Base-by-base conservation (phyloP, 148 eudicot genomes). In the Tetragonia tetragonoides region DNA sequence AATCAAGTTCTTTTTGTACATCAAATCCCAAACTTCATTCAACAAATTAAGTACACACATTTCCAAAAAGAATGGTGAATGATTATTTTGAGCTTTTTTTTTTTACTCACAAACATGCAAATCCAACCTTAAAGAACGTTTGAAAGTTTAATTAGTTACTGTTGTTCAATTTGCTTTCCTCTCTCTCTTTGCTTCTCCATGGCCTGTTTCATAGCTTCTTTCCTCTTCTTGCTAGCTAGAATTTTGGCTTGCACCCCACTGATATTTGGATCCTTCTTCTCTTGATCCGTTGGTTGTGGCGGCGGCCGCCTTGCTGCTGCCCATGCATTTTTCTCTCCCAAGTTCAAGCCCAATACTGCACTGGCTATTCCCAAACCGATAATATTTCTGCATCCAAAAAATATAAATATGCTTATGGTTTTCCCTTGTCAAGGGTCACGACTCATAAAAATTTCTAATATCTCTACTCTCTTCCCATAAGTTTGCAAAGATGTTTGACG, bases 121-220 rank as follows among this genome's bases (percentile, higher is more conserved):
- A 56, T 18, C 17, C 20, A 56, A 18, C n/a, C 60, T 56, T 56
- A 56, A 56, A 3, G 15, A 53, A 14, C 5, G 57, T 53, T 53
- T 10, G 3, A 14, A 53, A 3, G 12, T 53, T 16, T 16, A 42
- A 10, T 42, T n/a, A 20, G 44, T 47, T 2, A 63, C 42, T 80
- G n/a, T 38, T 80, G 49, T 1, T 70, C 75, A 75, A 88, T 66
- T 66, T 72, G 53, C 79, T 87, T 91, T 21, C 97, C 97, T 59
- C 54, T 87, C 37, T 88, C 95, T 83, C 86, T 93, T 72, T 82
- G 85, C 81, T 86, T 84, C 7, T 90, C 90, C 73, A 87, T 77
- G 44, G 84, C 70, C 38, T 91, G 89, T 82, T 91, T 93, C 97
- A 93, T 87, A 46, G 95, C 96, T 82, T 93, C 97, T 79, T 93